Conservation (phyloP, 768 basidiomycete species). For the Lanmaoa rubissima region DNA sequence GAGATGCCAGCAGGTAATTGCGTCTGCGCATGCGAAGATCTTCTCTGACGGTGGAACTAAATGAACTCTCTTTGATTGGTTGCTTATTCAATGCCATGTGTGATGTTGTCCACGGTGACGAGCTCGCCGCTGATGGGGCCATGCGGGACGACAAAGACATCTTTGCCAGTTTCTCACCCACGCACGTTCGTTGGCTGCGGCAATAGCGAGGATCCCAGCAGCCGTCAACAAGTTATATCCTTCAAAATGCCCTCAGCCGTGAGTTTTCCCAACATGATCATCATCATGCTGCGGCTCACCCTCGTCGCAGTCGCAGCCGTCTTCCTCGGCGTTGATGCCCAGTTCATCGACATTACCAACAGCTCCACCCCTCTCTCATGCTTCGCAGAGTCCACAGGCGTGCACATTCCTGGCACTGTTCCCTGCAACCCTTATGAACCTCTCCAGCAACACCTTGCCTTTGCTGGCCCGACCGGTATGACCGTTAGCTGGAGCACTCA, state of each 20-base stretch:
- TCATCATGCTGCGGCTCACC: conserved; percentile 9
- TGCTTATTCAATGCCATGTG: background rate
- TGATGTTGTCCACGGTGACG: background rate
- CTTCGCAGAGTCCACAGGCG: conserved; percentile 28
- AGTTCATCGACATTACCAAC: conserved; percentile 17
- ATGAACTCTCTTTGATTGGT: background rate
- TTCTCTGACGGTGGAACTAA: too few relatives aligned
- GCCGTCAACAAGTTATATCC: background rate
- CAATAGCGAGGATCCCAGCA: too few relatives aligned
- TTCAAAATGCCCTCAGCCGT: conserved; percentile 1
- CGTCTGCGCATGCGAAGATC: too few relatives aligned
- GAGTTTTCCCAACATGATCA: background rate
- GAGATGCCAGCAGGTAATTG: too few relatives aligned
- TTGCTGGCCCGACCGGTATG: conserved; percentile 26
- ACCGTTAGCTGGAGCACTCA: conserved; percentile 28
- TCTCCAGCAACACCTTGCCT: conserved; percentile 27
- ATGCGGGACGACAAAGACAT: background rate
- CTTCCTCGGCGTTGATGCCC: conserved; percentile 15
- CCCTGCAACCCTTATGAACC: conserved; percentile 30
- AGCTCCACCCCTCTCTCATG: conserved; percentile 17
- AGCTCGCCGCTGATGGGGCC: background rate
- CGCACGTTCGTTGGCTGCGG: background rate
- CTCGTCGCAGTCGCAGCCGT: background rate
- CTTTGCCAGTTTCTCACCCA: background rate
- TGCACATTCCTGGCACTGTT: conserved; percentile 27